Base-by-base conservation (phyloP, 805 yeast species). In the Phaffomyces opuntiae region DNA sequence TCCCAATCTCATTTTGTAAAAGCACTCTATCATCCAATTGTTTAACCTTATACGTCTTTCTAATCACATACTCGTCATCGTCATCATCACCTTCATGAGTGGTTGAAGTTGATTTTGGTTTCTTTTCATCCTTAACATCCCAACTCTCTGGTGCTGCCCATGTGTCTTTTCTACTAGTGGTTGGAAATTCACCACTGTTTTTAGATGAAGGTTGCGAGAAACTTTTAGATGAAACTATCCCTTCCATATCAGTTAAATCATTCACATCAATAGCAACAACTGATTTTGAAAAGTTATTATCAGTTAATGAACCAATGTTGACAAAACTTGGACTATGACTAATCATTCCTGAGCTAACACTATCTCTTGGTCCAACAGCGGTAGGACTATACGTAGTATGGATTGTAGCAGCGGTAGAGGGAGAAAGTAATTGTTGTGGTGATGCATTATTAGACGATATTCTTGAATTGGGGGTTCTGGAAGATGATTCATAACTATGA, bases 131-230 rank as follows among this genome's bases (percentile, higher is more conserved):
- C 49, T 73, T 76, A 9, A 78, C 81, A 53, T 77, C 80, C 83
- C 83, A 78, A 49, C 77, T 72, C 45, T 78, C 81, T 3, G 83
- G 83, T 6, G 83, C 77, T 25, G 62, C 64, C 83, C 83, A 78
- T 12, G 58, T 49, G 36, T 54, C 58, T 42, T 56, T 46, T 24
- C 46, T 37, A 19, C 14, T 19, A 19, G 12, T 13, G 11, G 19
- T 33, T 12, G 17, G 21, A 9, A 26, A 16, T 4, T 38, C 35
- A 29, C 14, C 12, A 39, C 41, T 39, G 7, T 38, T n/a, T 9
- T 40, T 24, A 40, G 38, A 5, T 7, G 37, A 35, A 17, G 43
- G 24, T 13, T 25, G 13, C n/a, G 32, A 13, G 8, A 14, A 17
- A 9, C 36, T 37, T 7, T 19, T 26, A 4, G 34, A 21, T 8